Base-by-base conservation (phyloP, 768 basidiomycete genomes). In the Kwoniella bestiolae region DNA sequence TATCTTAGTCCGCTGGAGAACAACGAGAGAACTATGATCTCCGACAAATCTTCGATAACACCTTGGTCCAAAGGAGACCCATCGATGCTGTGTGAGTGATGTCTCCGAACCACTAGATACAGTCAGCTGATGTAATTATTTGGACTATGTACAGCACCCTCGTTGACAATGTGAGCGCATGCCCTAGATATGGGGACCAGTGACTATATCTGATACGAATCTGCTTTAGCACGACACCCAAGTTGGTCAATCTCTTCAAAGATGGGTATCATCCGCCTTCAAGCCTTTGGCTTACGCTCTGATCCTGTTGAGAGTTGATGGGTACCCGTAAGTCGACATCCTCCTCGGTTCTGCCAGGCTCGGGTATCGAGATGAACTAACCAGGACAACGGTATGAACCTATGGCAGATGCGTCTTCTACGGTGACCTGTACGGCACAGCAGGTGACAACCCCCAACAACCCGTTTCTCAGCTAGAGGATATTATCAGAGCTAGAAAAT, bases 1-100 rank as follows among this genome's bases (percentile, higher is more conserved):
- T n/a, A n/a, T n/a, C n/a, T n/a, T n/a, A 89, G 74, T 83, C 85
- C 65, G 94, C 94, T 12, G 91, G 91, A 78, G 86, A 87, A 67
- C 83, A 83, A 16, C 85, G 88, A 31, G 83, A 84, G 35, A 82
- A 84, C 18, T 95, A 87, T 73, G 93, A 95, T 80, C 84, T 97
- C 50, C 83, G 92, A 66, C 86, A 77, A 32, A 88, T 97, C 66
- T 82, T 94, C 44, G 83, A 89, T 56, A 83, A 85, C 50, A 89
- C 90, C 29, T 79, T 97, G 11, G 84, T 91, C 18, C 84, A 88
- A 61, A 74, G 82, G 3, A 85, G 87, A 65, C 92, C 94, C 2
- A 83, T 85, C 28, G 91, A 93, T 75, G 90, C 93, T 3, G 91
- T 96, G 68, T 81, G 71, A 50, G 73, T 79, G 41, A 50, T 62